Percentiles rank a stretch among this genome's conserved stretches.
These are phyloP conservation scores for Penicillium sp. DNA, from an alignment of 2,329 filamentous ascomycete species.

Conservation along the genomic window DNA sequence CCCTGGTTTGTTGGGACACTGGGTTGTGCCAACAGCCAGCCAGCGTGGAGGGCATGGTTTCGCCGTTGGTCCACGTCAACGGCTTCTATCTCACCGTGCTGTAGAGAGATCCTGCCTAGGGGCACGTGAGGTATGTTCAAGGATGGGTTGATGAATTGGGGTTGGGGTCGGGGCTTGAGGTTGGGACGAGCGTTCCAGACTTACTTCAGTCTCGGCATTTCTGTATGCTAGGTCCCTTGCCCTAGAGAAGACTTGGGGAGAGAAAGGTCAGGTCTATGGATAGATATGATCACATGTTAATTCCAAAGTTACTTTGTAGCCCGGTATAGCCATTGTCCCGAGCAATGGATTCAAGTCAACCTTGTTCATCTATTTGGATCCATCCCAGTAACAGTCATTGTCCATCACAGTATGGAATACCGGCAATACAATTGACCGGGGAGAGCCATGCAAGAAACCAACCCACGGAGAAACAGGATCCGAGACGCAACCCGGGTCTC, in stretches of 20 bases:
- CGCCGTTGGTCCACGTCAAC: slow-evolving; percentile 20
- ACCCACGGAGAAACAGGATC: neutral
- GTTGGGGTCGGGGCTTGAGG: neutral
- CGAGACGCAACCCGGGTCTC: neutral
- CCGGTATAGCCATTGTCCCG: neutral
- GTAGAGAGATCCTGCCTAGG: neutral
- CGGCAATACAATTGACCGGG: neutral
- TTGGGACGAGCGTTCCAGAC: neutral
- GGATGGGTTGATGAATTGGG: neutral
- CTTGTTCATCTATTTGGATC: neutral
- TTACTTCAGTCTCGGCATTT: neutral
- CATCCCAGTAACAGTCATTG: neutral
- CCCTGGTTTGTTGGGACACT: neutral
- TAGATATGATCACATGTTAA: neutral
- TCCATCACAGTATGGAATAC: neutral
- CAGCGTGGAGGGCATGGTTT: slow-evolving; percentile 1
- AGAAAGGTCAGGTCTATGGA: neutral
- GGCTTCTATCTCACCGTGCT: slow-evolving; percentile 4
- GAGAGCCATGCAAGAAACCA: neutral
- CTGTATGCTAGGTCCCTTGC: neutral
- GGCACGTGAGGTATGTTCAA: neutral
- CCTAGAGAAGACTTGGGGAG: neutral
- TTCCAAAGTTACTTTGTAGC: neutral
- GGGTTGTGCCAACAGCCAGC: neutral
- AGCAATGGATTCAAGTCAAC: neutral